Evolutionary conservation across 768 basidiomycete genomes (phyloP).

Genomic region (Collybia sordida): DNA sequence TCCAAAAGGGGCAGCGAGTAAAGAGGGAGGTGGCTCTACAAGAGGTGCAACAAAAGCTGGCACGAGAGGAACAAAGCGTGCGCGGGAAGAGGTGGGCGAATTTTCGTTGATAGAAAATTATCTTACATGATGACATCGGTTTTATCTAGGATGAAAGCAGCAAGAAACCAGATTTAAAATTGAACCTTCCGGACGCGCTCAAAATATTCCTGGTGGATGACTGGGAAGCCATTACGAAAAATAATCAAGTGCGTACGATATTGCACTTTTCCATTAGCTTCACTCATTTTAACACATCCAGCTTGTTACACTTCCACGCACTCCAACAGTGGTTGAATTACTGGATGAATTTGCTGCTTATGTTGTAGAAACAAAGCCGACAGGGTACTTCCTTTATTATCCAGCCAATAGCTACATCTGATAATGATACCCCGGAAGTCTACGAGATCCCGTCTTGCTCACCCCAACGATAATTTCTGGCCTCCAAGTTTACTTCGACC

Average conservation of each 20-base stretch:
- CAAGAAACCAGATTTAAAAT: constrained; percentile 86
- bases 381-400: constrained; percentile 34
- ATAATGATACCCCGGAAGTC: constrained; percentile 30
- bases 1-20: constrained; percentile 19
- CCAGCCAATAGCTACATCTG: background rate
- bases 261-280: background rate
- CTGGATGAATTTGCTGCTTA: constrained; percentile 77
- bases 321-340: constrained; percentile 74
- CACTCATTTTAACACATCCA: constrained; percentile 26
- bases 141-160: constrained; percentile 66
- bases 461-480: constrained; percentile 84
- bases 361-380: constrained; percentile 47
- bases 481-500: constrained; percentile 90
- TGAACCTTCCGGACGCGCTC: constrained; percentile 86
- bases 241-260: constrained; percentile 64
- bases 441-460: constrained; percentile 69
- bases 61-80: constrained; percentile 64
- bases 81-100: constrained; percentile 66
- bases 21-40: constrained; percentile 29
- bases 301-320: constrained; percentile 83
- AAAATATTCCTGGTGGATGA: constrained; percentile 92
- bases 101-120: background rate
- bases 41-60: constrained; percentile 55
- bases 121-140: background rate
- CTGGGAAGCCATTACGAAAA: constrained; percentile 97